These are phyloP conservation scores for Coniochaeta prunicola DNA, from an alignment of 2,329 filamentous ascomycete species.

Conservation along the genomic window DNA sequence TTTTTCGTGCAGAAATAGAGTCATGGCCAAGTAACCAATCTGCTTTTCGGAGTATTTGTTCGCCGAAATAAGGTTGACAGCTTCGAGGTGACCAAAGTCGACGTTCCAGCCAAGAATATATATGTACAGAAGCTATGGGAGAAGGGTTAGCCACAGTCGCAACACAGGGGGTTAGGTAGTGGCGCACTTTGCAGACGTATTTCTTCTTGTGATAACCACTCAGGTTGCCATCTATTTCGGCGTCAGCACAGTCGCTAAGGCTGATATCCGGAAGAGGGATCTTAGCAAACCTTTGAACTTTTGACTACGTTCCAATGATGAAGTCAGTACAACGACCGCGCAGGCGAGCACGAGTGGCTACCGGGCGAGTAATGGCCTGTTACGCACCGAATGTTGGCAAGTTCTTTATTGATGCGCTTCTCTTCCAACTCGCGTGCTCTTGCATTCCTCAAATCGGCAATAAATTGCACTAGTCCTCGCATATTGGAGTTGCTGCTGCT, in stretches of 20 bases:
- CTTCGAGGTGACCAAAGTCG: slow-evolving; percentile 96
- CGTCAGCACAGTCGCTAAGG: slow-evolving; percentile 16
- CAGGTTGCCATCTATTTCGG: slow-evolving; percentile 65
- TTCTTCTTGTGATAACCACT: slow-evolving; percentile 99
- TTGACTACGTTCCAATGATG: slow-evolving; percentile 44
- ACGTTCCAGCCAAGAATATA: slow-evolving; percentile 99
- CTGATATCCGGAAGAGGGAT: slow-evolving; percentile 2
- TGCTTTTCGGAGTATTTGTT: slow-evolving; percentile 99
- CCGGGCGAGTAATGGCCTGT: not conserved
- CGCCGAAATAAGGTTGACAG: slow-evolving; percentile 93
- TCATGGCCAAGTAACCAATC: slow-evolving; percentile 97
- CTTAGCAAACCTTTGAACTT: slow-evolving; percentile 74
- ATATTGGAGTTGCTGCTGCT: slow-evolving; percentile 60
- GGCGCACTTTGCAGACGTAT: slow-evolving; percentile 88
- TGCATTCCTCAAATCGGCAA: slow-evolving; percentile 91
- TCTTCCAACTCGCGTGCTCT: slow-evolving; percentile 92
- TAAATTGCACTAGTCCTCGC: slow-evolving; percentile 92
- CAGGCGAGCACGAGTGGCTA: not conserved
- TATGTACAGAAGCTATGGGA: slow-evolving; percentile 76
- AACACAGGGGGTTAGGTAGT: not conserved
- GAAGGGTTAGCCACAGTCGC: slow-evolving; percentile 15
- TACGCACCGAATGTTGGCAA: slow-evolving; percentile 82
- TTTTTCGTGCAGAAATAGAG: slow-evolving; percentile 91
- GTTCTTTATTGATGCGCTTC: slow-evolving; percentile 98
- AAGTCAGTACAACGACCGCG: slow-evolving; percentile 6